Percentiles rank a stretch among this genome's conserved stretches.
Conservation (phyloP, 192 early-diverging fungal genomes). For the Endogone sp. region DNA sequence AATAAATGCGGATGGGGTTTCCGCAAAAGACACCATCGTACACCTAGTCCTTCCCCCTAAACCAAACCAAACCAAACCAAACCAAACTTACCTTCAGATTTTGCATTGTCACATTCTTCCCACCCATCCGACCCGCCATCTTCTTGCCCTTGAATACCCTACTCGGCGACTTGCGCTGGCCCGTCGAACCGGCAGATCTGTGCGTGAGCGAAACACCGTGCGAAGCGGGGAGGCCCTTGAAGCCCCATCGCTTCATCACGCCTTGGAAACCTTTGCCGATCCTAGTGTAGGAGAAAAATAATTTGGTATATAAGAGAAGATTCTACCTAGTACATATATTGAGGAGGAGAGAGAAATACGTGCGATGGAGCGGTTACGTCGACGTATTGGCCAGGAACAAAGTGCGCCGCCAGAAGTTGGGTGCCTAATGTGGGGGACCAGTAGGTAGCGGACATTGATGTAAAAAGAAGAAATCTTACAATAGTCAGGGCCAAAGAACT, state of each 20-base stretch:
- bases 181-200: slow-evolving; percentile 84
- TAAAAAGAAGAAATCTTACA: neutral
- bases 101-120: slow-evolving; percentile 73
- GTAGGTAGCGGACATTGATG: too few relatives aligned
- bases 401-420: slow-evolving; percentile 78
- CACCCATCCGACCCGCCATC: slow-evolving; percentile 96
- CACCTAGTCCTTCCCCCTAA: too few relatives aligned
- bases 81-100: slow-evolving; percentile 57
- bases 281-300: slow-evolving; percentile 26
- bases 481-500: slow-evolving; percentile 8
- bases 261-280: slow-evolving; percentile 95
- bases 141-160: slow-evolving; percentile 96
- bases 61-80: neutral
- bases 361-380: slow-evolving; percentile 84
- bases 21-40: too few relatives aligned
- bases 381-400: slow-evolving; percentile 93
- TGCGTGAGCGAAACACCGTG: slow-evolving; percentile 93
- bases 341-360: slow-evolving; percentile 20
- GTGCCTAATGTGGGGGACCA: slow-evolving; percentile 54
- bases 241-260: slow-evolving; percentile 96
- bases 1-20: too few relatives aligned
- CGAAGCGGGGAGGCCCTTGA: slow-evolving; percentile 86
- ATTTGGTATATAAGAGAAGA: neutral
- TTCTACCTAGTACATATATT: neutral
- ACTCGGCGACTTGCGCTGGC: slow-evolving; percentile 77